Base-by-base conservation (phyloP, 1,284 basidiomycete genomes). In the Heliocybe sulcata region DNA sequence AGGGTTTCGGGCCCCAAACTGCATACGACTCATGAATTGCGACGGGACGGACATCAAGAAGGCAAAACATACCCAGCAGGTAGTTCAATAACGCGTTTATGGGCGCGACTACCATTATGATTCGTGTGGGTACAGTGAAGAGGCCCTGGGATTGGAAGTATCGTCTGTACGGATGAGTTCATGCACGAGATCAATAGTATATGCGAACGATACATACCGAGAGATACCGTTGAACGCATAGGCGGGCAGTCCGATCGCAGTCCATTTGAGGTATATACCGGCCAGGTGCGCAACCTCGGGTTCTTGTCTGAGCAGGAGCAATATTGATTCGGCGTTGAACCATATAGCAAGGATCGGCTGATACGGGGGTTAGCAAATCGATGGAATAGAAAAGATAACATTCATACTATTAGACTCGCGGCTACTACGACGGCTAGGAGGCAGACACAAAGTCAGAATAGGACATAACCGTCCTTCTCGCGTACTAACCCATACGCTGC, bases 91-190 rank as follows among this genome's bases (percentile, higher is more conserved):
- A 45, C 0, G 87, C 83, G 64, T 98, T 99, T 59, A 93, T 72
- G 0, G 95, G 95, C 0, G 94, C 92, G 19, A 94, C 84, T 42
- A 92, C 74, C 53, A 92, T 72, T 47, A 94, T 86, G 57, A 95
- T 88, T 57, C 88, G 81, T 0, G 94, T 96, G 0, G 96, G 95
- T 1, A 94, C 84, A 38, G 81, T 75, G 73, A 98, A 94, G 10
- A 95, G 74, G 82, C 86, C 88, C 73, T 95, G 92, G 1, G 90
- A 89, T 68, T 95, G 92, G 63, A 95, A 91, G 69, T 94, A 96
- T 25, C 91, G 86, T 26, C 87, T 88, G 53, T n/a, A 20, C 66
- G 19, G 10, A 49, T 54, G 31, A 54, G 27, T 22, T 10, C 48
- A 10, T 67, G 72, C 63, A n/a, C n/a, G n/a, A 59, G 51, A 23